Evolutionary conservation across 805 yeast species (phyloP).

Genomic region (Candida endomychidarum): DNA sequence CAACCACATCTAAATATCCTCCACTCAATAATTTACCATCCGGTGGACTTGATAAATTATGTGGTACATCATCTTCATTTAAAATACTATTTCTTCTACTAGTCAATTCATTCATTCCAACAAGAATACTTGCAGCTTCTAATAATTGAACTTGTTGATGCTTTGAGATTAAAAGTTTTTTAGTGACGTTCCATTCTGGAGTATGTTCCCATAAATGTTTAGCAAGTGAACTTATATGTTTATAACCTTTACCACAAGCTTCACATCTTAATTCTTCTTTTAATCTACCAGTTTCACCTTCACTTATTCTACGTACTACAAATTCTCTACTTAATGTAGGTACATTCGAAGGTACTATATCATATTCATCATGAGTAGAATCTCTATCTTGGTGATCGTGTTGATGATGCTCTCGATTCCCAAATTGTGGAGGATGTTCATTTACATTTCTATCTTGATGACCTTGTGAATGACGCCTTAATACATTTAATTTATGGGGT

Average conservation of each 20-base stretch:
- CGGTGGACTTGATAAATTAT: conserved; percentile 2
- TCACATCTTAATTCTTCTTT: conserved; percentile 86
- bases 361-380: conserved; percentile 10
- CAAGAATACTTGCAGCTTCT: conserved; percentile 75
- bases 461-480: conserved; percentile 2
- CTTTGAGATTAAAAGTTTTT: conserved; percentile 75
- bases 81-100: conserved; percentile 16
- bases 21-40: conserved; percentile 17
- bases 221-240: conserved; percentile 83
- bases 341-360: conserved; percentile 27
- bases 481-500: not conserved
- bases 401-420: not conserved
- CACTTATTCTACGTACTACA: conserved; percentile 79
- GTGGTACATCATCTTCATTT: conserved; percentile 13
- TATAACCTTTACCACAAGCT: conserved; percentile 89
- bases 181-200: conserved; percentile 89
- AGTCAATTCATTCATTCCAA: conserved; percentile 50
- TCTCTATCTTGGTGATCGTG: not conserved
- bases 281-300: conserved; percentile 81
- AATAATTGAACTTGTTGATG: conserved; percentile 85
- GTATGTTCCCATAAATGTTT: conserved; percentile 94
- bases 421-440: not conserved
- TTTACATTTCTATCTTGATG: too few species aligned
- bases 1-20: conserved; percentile 30
- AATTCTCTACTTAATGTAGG: conserved; percentile 59